Conservation (phyloP, 1,284 basidiomycete species). For the Meripilus lineatus region DNA sequence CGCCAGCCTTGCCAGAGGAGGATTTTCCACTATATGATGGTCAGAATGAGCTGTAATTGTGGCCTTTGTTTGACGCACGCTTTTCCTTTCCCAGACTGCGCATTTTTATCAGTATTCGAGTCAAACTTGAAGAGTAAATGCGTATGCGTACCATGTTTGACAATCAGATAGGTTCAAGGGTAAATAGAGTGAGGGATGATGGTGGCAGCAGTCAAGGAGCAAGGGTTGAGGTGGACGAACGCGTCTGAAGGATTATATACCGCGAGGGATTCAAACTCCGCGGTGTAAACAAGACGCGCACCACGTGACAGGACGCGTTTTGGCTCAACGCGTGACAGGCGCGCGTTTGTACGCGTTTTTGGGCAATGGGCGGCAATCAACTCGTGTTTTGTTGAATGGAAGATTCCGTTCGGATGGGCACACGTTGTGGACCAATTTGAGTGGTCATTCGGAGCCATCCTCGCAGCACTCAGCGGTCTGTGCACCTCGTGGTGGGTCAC, state of each 20-base stretch:
- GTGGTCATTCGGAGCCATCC: neutral
- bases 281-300: conserved; percentile 22
- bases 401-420: neutral
- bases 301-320: conserved; percentile 23
- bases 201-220: conserved; percentile 25
- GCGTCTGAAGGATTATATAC: conserved; percentile 28
- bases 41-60: neutral
- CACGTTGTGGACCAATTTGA: neutral
- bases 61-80: conserved; percentile 28
- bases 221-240: conserved; percentile 16
- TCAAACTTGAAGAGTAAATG: conserved; percentile 5
- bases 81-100: conserved; percentile 52
- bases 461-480: neutral
- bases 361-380: neutral
- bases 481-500: no score
- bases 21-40: conserved; percentile 43
- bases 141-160: conserved; percentile 26
- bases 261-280: conserved; percentile 30
- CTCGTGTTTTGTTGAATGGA: neutral
- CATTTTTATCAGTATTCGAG: conserved; percentile 17
- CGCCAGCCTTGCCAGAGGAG: conserved; percentile 50
- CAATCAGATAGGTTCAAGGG: conserved; percentile 14
- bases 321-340: conserved; percentile 11
- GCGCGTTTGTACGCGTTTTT: conserved; percentile 7
- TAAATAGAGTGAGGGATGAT: conserved; percentile 15